Evolutionary conservation across 176 grass and related monocot species (phyloP), one percentile per base, ranked within the genome.

Genomic region (Rhipidocladum racemiflorum): DNA sequence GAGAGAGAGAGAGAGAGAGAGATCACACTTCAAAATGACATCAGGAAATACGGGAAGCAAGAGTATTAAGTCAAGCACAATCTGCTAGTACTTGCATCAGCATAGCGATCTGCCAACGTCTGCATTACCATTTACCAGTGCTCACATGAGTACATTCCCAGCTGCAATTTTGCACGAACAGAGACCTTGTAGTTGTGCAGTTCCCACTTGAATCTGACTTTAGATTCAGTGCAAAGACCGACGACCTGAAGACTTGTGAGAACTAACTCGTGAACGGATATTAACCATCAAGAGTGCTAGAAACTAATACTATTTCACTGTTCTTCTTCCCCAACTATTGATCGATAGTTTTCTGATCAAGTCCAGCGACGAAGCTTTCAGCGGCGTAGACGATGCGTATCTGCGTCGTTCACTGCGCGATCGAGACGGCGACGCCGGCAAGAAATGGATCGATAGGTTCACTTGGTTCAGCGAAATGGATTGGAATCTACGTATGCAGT

Each of bases 351-450:
- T 55, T 29, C n/a, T 9, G 36, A 87, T 74, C 69, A 21, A 53
- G 68, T 40, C 49, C 53, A 50, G 9, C 17, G 72, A 43, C 23
- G 24, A 46, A 21, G 56, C 9, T 70, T 68, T 69, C 29, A 49
- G 48, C 16, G 11, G 6, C 38, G 61, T 20, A 30, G 42, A 43
- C 14, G 34, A 83, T 30, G 86, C 74, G 67, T 71, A 44, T 34
- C 43, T 68, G 28, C 40, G 65, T 66, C 53, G 53, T 68, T 60
- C 76, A 49, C 75, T 14, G 43, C 30, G n/a, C 28, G 14, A 70
- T 38, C 42, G 86, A 78, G 86, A 78, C 57, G 59, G 78, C 21
- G 78, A 68, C 27, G 0, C 46, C 21, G 24, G 9, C 39, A 46
- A 60, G 36, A 60, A 75, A 36, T 49, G 40, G n/a, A 73, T 9